Evolutionary conservation across 2,329 filamentous ascomycete species (phyloP).

Genomic region (Hyphodiscus sp.): DNA sequence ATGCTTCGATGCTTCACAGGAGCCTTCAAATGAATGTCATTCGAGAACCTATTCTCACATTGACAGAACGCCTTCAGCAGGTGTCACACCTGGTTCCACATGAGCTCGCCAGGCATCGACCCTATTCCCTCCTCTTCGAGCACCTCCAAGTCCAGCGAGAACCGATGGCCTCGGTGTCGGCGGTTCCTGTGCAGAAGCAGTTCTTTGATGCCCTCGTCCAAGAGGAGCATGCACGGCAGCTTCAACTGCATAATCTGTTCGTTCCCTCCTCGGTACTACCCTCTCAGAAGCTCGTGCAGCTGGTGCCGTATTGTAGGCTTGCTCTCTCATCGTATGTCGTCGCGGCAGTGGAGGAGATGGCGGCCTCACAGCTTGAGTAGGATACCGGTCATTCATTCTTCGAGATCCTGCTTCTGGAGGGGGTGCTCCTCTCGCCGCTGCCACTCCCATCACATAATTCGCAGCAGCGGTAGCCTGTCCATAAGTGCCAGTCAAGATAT

Average conservation of each 20-base stretch:
- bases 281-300: constrained; percentile 16
- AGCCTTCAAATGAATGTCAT: not conserved
- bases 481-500: constrained; percentile 29
- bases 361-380: constrained; percentile 6
- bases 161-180: constrained; percentile 3
- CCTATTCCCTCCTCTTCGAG: constrained; percentile 19
- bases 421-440: constrained; percentile 17
- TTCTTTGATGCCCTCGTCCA: constrained; percentile 3
- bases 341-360: constrained; percentile 17
- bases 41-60: not conserved
- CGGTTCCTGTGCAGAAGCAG: not conserved
- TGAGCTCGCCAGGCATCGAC: constrained; percentile 28
- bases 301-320: constrained; percentile 16
- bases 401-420: constrained; percentile 6
- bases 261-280: constrained; percentile 20
- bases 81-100: constrained; percentile 23
- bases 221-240: constrained; percentile 22
- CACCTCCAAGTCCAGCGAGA: constrained; percentile 24
- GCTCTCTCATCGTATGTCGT: constrained; percentile 24
- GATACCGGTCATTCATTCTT: constrained; percentile 18
- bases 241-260: constrained; percentile 24
- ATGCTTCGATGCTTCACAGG: not conserved
- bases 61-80: constrained; percentile 25
- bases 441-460: constrained; percentile 27
- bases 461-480: constrained; percentile 29